These are phyloP conservation scores for Pythium dissimile DNA, from an alignment of 352 stramenopile species.

Conservation along the genomic window DNA sequence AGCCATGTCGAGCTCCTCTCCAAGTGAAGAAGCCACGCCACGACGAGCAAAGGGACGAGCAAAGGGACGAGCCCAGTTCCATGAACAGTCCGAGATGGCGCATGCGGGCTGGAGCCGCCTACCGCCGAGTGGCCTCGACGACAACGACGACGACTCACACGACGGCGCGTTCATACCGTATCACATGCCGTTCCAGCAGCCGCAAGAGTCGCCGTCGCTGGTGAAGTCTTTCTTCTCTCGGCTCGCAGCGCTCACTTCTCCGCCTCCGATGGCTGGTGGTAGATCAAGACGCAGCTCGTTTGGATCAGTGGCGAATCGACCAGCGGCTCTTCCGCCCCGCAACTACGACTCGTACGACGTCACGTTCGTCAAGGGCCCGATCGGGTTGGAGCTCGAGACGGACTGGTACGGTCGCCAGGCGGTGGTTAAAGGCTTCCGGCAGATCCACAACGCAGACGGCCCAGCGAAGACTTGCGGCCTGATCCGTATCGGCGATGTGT, in stretches of 20 bases:
- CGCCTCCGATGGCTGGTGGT: too few species aligned
- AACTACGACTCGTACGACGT: constrained; percentile 74
- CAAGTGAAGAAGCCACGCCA: neutral
- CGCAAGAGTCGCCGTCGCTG: constrained; percentile 13
- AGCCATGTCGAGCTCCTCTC: too few species aligned
- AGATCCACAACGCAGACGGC: constrained; percentile 44
- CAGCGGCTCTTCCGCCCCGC: constrained; percentile 15
- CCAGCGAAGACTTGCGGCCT: constrained; percentile 52
- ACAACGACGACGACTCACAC: constrained; percentile 22
- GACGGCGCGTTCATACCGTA: constrained; percentile 14
- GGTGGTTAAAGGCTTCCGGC: constrained; percentile 68
- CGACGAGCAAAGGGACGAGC: too few species aligned
- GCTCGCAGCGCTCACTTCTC: constrained; percentile 16
- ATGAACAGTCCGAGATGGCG: constrained; percentile 1
- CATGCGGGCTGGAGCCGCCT: constrained; percentile 15
- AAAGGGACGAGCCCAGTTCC: neutral
- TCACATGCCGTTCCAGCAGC: neutral
- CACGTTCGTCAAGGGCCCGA: constrained; percentile 56
- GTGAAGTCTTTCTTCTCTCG: constrained; percentile 16
- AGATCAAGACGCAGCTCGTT: constrained; percentile 15
- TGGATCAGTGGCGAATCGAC: constrained; percentile 10
- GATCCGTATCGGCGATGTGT: constrained; percentile 65
- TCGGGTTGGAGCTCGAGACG: constrained; percentile 66
- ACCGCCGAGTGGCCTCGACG: constrained; percentile 4
- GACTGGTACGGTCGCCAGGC: constrained; percentile 73